Conservation (phyloP, 2,329 filamentous ascomycete genomes). For the Scedosporium aurantiacum region DNA sequence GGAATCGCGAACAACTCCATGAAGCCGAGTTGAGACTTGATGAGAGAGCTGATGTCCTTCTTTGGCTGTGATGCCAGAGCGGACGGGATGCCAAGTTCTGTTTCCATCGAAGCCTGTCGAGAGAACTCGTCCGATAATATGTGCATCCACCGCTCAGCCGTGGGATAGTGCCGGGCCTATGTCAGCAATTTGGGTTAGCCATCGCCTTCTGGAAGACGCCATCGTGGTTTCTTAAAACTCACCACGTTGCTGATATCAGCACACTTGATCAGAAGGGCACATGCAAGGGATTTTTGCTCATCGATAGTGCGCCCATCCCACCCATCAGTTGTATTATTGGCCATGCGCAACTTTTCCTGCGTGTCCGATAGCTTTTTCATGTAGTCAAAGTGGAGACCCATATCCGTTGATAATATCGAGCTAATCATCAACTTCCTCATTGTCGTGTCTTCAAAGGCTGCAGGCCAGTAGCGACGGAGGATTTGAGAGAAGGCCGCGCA, state of each 20-base stretch:
- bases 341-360: conserved; percentile 64
- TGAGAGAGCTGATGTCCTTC: conserved; percentile 72
- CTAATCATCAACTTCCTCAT: conserved; percentile 91
- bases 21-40: conserved; percentile 83
- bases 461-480: conserved; percentile 81
- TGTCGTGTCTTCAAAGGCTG: conserved; percentile 63
- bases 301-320: conserved; percentile 71
- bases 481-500: conserved; percentile 97
- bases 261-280: conserved; percentile 90
- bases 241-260: conserved; percentile 98
- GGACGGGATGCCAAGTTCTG: conserved; percentile 74
- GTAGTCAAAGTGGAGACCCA: conserved; percentile 94
- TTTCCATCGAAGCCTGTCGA: conserved; percentile 84
- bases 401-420: conserved; percentile 94
- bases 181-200: conserved; percentile 14
- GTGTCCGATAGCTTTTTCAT: conserved; percentile 79
- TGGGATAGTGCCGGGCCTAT: conserved; percentile 73
- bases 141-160: conserved; percentile 80
- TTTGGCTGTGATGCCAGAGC: conserved; percentile 77
- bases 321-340: conserved; percentile 47
- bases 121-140: conserved; percentile 95
- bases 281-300: conserved; percentile 69
- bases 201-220: not conserved
- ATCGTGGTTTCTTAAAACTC: conserved; percentile 28
- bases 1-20: conserved; percentile 94